Base-by-base conservation (phyloP, 345 rosid genomes). In the Eutrema japonicum region DNA sequence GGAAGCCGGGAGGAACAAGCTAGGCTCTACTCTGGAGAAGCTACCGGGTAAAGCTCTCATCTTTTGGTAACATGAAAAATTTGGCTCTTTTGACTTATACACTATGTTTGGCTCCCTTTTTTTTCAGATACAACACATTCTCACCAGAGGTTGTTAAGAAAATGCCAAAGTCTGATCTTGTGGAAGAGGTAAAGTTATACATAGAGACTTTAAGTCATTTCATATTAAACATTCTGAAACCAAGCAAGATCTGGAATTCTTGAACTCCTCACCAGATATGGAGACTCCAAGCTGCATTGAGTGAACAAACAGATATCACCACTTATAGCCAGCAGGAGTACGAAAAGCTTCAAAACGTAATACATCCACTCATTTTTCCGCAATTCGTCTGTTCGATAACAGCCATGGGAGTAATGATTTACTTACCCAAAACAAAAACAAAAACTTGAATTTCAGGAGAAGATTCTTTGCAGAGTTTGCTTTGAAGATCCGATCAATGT, bases 1-100 rank as follows among this genome's bases (percentile, higher is more conserved):
- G 94, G 91, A 79, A 93, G 98, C 68, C 79, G 80, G 38, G 91
- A 89, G 74, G 97, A 94, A 73, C 91, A 83, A 66, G 98, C 98
- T 49, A 82, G 89, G 77, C 85, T 94, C n/a, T 91, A 86, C 68
- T 76, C 74, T 53, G 79, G 86, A 26, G 86, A 78, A 60, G 72
- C 83, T 58, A 87, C 95, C 13, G 85, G 96, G 97, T 94, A 69
- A 50, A 55, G 30, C 55, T 40, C 68, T 48, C 37, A 50, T 49
- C 48, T 29, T 36, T 61, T 26, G 26, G 41, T 51, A 46, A 62
- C 9, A 26, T 33, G 45, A 52, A 8, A 10, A 36, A 18, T 27
- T 32, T 37, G 32, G 41, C 16, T 69, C 38, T 16, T 53, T 61
- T 45, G n/a, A 62, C 40, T 14, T 30, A 52, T 58, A 55, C 43